phyloP scores from a whole-genome alignment of 192 early-diverging fungal species.

The Gonapodya prolifera region DNA sequence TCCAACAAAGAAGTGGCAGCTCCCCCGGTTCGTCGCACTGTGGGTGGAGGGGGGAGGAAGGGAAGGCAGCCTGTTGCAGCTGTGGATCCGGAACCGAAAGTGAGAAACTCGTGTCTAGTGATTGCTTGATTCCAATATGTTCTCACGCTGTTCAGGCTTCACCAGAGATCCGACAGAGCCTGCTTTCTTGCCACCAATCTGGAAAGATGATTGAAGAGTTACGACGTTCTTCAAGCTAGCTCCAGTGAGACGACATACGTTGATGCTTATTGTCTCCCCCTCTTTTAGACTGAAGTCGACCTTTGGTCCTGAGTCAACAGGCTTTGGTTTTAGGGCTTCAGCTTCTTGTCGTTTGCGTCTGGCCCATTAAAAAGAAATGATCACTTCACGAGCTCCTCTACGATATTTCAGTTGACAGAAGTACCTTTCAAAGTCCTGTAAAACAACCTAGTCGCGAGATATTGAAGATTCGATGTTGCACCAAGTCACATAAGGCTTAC shows the following conservation, averaged over 20 bases:
- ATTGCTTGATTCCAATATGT: too few species aligned
- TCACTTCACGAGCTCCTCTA: neutral
- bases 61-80: too few species aligned
- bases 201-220: neutral
- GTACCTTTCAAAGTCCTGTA: slow-evolving; percentile 3
- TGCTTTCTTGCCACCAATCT: neutral
- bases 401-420: neutral
- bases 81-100: too few species aligned
- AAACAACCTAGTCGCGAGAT: neutral
- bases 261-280: slow-evolving; percentile 2
- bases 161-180: neutral
- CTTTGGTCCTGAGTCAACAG: neutral
- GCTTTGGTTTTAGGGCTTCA: neutral
- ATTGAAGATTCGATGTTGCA: neutral
- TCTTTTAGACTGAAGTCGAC: slow-evolving; percentile 4
- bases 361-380: too few species aligned
- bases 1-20: neutral
- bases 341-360: neutral
- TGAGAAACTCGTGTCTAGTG: too few species aligned
- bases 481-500: neutral
- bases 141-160: neutral
- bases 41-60: neutral
- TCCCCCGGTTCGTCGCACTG: neutral
- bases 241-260: neutral
- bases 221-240: neutral